Base-by-base conservation (phyloP, 345 rosid species). In the Camelina sativa region DNA sequence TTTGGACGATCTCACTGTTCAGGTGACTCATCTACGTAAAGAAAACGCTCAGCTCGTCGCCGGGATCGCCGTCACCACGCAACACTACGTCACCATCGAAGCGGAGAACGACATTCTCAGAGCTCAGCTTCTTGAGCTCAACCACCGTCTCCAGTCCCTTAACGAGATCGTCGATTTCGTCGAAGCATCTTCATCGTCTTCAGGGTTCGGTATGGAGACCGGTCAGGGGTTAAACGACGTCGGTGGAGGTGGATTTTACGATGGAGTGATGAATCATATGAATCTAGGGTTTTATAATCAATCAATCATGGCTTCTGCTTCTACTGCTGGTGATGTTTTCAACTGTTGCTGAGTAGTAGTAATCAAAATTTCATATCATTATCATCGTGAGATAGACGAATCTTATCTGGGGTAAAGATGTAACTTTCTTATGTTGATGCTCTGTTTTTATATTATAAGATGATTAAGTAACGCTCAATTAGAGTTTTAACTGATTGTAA, bases 41-140 rank as follows among this genome's bases (percentile, higher is more conserved):
- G 87, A 81, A 19, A 95, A 84, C 66, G 54, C 66, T 58, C 86
- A 83, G 65, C 80, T 89, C 76, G 63, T 83, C 6, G 44, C 84
- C 6, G 82, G 76, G 67, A 74, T 90, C 72, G 68, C 65, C 40
- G 41, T 86, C 84, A 84, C 94, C 56, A 70, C 82, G 13, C 86
- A 83, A 54, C 91, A 84, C 51, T 84, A 60, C 69, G 32, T 77
- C 74, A 73, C 47, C 8, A 30, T 90, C 4, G 97, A 90, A 74
- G 81, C 90, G 1, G 92, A 90, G 54, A 95, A 92, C 83, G 80
- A 91, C 1, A 48, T 95, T 8, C 87, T 92, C 17, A 83, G 86
- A 73, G 97, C 96, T 62, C 97, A 90, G 82, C 68, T 81, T 19
- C 15, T 65, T 6, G 97, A 92, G 82, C 91, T 95, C 4, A 81